Percentiles rank a stretch among this genome's conserved stretches.
Evolutionary conservation across 768 basidiomycete genomes (phyloP).

Genomic region (Amanita muscaria): DNA sequence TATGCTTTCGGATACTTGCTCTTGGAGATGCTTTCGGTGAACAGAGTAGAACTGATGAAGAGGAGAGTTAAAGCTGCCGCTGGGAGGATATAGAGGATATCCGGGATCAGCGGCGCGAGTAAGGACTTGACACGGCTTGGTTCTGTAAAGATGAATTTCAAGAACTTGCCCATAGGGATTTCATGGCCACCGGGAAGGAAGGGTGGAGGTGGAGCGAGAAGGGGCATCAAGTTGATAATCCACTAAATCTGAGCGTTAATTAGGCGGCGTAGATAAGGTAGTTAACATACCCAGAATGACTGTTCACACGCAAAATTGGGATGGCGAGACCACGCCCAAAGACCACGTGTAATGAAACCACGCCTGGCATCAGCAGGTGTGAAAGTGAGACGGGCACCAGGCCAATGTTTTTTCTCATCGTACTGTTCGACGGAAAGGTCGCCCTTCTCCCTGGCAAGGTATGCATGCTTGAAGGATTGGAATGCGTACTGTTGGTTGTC

Average conservation of each 20-base stretch:
- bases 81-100: constrained; percentile 33
- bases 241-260: constrained; percentile 32
- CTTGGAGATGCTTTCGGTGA: constrained; percentile 73
- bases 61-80: constrained; percentile 56
- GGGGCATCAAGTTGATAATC: constrained; percentile 60
- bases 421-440: constrained; percentile 28
- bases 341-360: constrained; percentile 77
- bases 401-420: constrained; percentile 47
- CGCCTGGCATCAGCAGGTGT: constrained; percentile 58
- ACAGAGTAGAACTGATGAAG: constrained; percentile 69
- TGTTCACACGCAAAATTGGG: constrained; percentile 94
- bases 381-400: constrained; percentile 57
- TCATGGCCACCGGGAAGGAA: constrained; percentile 12
- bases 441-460: constrained; percentile 23
- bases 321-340: constrained; percentile 85
- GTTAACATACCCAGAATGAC: constrained; percentile 61
- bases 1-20: constrained; percentile 71
- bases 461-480: constrained; percentile 66
- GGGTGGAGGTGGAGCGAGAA: constrained; percentile 35
- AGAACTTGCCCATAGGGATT: constrained; percentile 10
- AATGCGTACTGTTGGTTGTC: constrained; percentile 91
- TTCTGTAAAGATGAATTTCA: background rate
- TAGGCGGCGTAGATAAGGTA: constrained; percentile 1
- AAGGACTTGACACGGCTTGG: constrained; percentile 9
- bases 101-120: constrained; percentile 15